Conservation (phyloP, 1,139 yeast genomes). For the Kodamaea ohmeri region DNA sequence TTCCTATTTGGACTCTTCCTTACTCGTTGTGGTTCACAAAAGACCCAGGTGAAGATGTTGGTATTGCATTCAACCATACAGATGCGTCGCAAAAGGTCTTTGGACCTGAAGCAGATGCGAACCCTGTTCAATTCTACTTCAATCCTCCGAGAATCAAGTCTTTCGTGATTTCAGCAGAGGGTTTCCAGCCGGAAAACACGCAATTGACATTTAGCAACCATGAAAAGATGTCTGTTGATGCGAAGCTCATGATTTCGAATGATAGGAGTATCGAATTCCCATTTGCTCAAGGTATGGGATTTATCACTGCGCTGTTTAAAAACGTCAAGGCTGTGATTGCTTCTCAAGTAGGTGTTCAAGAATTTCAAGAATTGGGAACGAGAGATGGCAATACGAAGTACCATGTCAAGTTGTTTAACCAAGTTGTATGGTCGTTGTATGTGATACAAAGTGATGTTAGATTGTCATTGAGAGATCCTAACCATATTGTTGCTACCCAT, state of each 20-base stretch:
- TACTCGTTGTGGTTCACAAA: conserved; percentile 45
- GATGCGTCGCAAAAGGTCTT: conserved; percentile 40
- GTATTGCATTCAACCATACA: conserved; percentile 46
- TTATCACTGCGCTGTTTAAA: conserved; percentile 60
- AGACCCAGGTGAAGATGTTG: conserved; percentile 38
- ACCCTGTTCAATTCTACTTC: conserved; percentile 44
- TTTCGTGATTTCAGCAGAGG: conserved; percentile 36
- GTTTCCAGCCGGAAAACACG: conserved; percentile 22
- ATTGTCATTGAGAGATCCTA: conserved; percentile 48
- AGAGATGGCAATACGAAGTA: conserved; percentile 28
- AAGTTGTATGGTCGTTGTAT: conserved; percentile 42
- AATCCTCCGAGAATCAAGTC: conserved; percentile 48
- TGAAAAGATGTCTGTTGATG: conserved; percentile 35
- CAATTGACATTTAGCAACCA: conserved; percentile 28
- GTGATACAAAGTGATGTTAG: conserved; percentile 32
- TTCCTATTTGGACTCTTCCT: conserved; percentile 48
- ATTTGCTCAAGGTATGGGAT: conserved; percentile 64
- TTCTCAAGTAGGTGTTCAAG: conserved; percentile 64
- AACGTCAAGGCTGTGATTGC: conserved; percentile 53
- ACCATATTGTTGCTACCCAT: conserved; percentile 45
- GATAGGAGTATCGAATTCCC: conserved; percentile 30
- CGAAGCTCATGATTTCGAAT: conserved; percentile 21
- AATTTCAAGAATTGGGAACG: conserved; percentile 26
- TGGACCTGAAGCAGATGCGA: conserved; percentile 41
- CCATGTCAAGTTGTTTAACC: conserved; percentile 36